phyloP scores from a whole-genome alignment of 2,329 filamentous ascomycete genomes.

The Orbilia oligospora region DNA sequence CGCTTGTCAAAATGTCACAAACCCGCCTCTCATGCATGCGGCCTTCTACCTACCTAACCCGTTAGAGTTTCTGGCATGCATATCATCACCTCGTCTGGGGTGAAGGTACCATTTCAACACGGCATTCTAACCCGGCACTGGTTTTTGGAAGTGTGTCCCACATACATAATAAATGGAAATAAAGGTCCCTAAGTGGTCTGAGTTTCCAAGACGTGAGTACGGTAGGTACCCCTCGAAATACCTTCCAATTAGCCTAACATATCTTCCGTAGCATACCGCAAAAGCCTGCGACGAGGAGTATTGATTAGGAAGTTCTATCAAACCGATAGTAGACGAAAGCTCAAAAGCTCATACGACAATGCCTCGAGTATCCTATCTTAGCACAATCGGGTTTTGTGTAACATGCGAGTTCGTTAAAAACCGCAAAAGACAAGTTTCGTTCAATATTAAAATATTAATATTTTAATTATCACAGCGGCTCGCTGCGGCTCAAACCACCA shows the following conservation, averaged over 20 bases:
- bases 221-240: background rate
- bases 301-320: background rate
- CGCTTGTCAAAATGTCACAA: background rate
- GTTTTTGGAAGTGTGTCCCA: too few relatives aligned
- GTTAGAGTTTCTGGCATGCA: background rate
- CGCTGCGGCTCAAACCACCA: too few relatives aligned
- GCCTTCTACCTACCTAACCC: too few relatives aligned
- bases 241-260: too few relatives aligned
- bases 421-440: too few relatives aligned
- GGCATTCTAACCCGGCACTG: background rate
- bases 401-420: background rate
- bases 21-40: background rate
- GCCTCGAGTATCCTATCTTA: background rate
- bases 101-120: background rate
- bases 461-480: too few relatives aligned
- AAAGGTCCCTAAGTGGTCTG: background rate
- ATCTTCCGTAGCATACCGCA: too few relatives aligned
- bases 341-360: background rate
- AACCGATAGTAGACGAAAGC: background rate
- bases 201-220: background rate
- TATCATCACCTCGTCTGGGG: background rate
- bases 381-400: background rate
- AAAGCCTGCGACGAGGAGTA: background rate
- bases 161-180: background rate
- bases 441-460: too few relatives aligned